Evolutionary conservation across 2,329 filamentous ascomycete species (phyloP).

Genomic region (Botrytis paeoniae): DNA sequence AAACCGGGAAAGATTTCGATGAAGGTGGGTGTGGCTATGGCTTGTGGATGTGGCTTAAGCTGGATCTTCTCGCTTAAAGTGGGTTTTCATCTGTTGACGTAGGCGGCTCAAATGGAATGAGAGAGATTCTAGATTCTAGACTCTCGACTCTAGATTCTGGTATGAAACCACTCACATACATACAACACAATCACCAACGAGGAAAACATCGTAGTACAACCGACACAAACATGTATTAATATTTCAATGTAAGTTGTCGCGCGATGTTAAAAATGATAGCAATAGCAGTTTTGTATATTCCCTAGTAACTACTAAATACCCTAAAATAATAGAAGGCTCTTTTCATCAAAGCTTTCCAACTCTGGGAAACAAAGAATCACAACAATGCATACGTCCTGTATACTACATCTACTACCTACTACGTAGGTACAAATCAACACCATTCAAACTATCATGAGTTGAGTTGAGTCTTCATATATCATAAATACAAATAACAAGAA

Average conservation of each 20-base stretch:
- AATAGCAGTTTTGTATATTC: not conserved
- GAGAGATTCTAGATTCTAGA: not conserved
- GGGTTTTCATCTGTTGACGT: slow-evolving; percentile 23
- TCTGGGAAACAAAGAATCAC: not conserved
- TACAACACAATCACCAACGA: not conserved
- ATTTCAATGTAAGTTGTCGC: not conserved
- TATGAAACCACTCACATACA: not conserved
- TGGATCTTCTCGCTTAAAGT: slow-evolving; percentile 18
- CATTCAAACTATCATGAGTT: not conserved
- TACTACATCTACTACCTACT: not conserved
- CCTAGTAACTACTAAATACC: not conserved
- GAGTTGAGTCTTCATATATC: not conserved
- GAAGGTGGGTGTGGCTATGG: not conserved
- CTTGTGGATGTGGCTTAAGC: slow-evolving; percentile 1
- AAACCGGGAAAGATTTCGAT: slow-evolving; percentile 21
- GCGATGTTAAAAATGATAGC: not conserved
- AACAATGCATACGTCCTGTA: not conserved
- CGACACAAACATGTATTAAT: not conserved
- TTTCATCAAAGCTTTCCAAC: not conserved
- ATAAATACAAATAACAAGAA: not conserved
- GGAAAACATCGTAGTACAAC: not conserved
- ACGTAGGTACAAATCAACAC: not conserved
- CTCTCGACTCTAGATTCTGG: not conserved
- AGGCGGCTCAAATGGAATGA: slow-evolving; percentile 25
- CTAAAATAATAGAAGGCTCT: not conserved